Base-by-base conservation (phyloP, 2,329 filamentous ascomycete species). In the Ciborinia camelliae region DNA sequence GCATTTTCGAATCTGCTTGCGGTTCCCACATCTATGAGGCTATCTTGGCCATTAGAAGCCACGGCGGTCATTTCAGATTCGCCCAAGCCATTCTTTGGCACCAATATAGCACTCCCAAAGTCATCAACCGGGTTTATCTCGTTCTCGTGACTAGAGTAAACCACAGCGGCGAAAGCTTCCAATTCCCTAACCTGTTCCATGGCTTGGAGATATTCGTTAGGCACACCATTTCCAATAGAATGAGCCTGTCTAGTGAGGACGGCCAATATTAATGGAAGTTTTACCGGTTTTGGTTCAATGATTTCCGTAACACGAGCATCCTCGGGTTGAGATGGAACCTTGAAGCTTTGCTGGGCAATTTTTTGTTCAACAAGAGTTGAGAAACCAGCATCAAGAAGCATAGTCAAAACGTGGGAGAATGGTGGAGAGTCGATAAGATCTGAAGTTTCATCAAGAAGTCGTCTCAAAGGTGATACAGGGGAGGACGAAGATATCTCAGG, bases 381-480 rank as follows among this genome's bases (percentile, higher is more conserved):
- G 79, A 97, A 99, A 63, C 89, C 90, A 53, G 92, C 85, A 76
- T 98, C 93, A 66, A 98, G 89, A 64, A 97, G 84, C 65, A 91
- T 86, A 2, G 90, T 91, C 52, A 97, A 83, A 43, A 99, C 92
- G 73, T 92, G 89, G 0, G 88, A 85, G 77, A 98, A 98, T 43
- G 91, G 86, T 0, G 95, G 95, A 1, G 95, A 97, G 74, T 99
- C 95, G 74, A 98, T 89, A 30, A 99, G 84, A 75, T 99, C 95
- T 47, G 94, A 91, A 2, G 95, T 98, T 80, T 99, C 95, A 75
- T 99, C 94, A 1, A 99, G 85, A 26, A 99, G 84, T 65, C 90
- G 89, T 64, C 94, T 87, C 64, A 99, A 85, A 4, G 76, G 72
- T 9, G 77, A 73, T 3, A 76, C 66, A 18, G 75, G 73, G 35